Evolutionary conservation across 352 stramenopile genomes (phyloP).

Genomic region (Globisporangium alternatum): DNA sequence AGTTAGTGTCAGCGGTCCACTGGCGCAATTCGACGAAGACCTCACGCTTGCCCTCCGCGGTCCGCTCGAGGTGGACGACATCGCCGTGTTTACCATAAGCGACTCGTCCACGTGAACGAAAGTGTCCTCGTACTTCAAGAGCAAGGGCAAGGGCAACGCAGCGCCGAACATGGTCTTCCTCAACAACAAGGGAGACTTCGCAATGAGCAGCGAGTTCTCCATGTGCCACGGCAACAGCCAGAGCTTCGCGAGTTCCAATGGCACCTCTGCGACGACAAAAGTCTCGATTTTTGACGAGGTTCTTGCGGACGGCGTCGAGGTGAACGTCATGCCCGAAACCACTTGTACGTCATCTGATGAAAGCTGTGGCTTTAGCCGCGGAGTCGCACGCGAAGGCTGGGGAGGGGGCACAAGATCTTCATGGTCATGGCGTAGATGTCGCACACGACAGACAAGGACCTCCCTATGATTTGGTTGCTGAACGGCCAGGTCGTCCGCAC

Average conservation of each 20-base stretch:
- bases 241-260: conserved; percentile 38
- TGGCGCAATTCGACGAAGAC: conserved; percentile 46
- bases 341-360: conserved; percentile 17
- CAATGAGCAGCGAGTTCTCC: conserved; percentile 34
- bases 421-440: conserved; percentile 46
- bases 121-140: conserved; percentile 29
- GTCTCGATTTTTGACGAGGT: conserved; percentile 24
- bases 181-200: conserved; percentile 43
- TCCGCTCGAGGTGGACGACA: conserved; percentile 37
- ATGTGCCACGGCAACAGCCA: conserved; percentile 43
- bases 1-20: conserved; percentile 25
- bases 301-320: conserved; percentile 32
- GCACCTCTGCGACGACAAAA: conserved; percentile 12
- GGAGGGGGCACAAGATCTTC: conserved; percentile 48
- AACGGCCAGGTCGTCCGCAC: conserved; percentile 47
- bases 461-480: conserved; percentile 43
- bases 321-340: conserved; percentile 43
- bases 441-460: conserved; percentile 17
- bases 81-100: conserved; percentile 32
- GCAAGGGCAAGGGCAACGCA: conserved; percentile 14
- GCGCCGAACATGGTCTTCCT: conserved; percentile 48
- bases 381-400: conserved; percentile 34
- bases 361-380: conserved; percentile 25
- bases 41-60: conserved; percentile 40
- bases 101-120: conserved; percentile 17